Base-by-base conservation (phyloP, 148 eudicot genomes). In the Linanthus parryae region DNA sequence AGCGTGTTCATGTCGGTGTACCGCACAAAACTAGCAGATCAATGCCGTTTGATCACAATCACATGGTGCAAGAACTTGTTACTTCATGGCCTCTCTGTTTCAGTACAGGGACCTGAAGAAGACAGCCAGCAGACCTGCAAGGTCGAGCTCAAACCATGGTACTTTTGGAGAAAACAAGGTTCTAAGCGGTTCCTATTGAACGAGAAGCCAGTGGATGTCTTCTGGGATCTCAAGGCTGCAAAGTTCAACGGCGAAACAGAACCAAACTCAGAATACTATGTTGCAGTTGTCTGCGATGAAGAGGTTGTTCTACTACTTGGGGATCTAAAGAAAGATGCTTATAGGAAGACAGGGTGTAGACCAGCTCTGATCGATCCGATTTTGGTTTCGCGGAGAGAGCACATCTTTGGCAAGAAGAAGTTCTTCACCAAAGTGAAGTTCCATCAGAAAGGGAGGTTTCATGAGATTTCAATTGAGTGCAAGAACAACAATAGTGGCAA, bases 101-200 rank as follows among this genome's bases (percentile, higher is more conserved):
- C 94, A 0, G 76, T 91, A 12, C 81, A 81, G 23, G 92, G 95
- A 1, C 67, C 73, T 2, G 54, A 47, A 0, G 77, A 71, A 2
- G 69, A 70, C 0, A 67, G 66, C 42, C 81, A 82, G 34, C 56
- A 75, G 48, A 75, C 69, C 44, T 86, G 94, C 67, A 91, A 81
- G 47, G 75, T 91, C 4, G 97, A 86, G 81, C 77, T 91, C 22
- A 91, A 91, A 43, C 97, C 95, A 0, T 91, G 97, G 97, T 72
- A 75, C 60, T 86, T 91, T 11, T 91, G 95, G 95, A 70, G 74
- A 57, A 91, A 86, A 49, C 92, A 86, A 18, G 97, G 97, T 5
- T 72, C 72, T 0, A 91, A 91, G 60, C 64, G 75, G 0, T 79
- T 91, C 1, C 4, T 41, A 0, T 81, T 83, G 2, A 92, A 80